Percentiles rank a stretch among this genome's conserved stretches.
phyloP scores from a whole-genome alignment of 106 monocot genomes.

The Dactylorhiza incarnata region DNA sequence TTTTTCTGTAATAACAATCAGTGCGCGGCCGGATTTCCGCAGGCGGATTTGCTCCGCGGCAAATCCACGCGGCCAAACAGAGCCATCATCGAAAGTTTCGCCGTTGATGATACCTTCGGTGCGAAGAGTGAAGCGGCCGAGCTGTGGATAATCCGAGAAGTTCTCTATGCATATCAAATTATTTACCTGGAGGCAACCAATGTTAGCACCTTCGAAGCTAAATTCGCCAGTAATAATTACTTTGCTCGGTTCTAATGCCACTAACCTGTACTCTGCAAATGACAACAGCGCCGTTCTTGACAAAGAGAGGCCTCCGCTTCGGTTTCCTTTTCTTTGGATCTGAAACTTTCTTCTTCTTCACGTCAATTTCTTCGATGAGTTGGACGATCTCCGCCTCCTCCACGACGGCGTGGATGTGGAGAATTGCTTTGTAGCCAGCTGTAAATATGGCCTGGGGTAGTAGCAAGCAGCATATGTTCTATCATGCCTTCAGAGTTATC shows the following conservation, averaged over 20 bases:
- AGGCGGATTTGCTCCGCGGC: no score
- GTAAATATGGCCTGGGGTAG: conserved; percentile 81
- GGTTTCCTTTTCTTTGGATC: conserved; percentile 88
- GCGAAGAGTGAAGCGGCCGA: conserved; percentile 91
- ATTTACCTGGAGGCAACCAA: conserved; percentile 42
- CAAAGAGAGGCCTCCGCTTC: conserved; percentile 88
- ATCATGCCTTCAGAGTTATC: not conserved
- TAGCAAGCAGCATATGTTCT: not conserved
- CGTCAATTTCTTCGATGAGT: conserved; percentile 84
- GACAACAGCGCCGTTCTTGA: conserved; percentile 87
- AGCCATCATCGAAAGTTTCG: not conserved
- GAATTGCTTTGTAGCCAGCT: conserved; percentile 89
- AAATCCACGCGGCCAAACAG: no score
- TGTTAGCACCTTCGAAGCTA: not conserved
- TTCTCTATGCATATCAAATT: conserved; percentile 92
- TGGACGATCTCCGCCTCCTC: conserved; percentile 98
- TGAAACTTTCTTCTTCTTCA: conserved; percentile 65
- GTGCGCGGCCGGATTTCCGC: no score
- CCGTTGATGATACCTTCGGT: conserved; percentile 57
- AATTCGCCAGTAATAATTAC: not conserved
- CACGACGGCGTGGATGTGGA: conserved; percentile 87
- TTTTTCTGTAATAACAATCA: not conserved
- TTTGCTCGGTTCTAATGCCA: not conserved
- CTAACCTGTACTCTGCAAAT: conserved; percentile 80
- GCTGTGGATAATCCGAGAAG: conserved; percentile 73